Conservation (phyloP, 2,329 filamentous ascomycete genomes). For the Zymoseptoria passerinii region DNA sequence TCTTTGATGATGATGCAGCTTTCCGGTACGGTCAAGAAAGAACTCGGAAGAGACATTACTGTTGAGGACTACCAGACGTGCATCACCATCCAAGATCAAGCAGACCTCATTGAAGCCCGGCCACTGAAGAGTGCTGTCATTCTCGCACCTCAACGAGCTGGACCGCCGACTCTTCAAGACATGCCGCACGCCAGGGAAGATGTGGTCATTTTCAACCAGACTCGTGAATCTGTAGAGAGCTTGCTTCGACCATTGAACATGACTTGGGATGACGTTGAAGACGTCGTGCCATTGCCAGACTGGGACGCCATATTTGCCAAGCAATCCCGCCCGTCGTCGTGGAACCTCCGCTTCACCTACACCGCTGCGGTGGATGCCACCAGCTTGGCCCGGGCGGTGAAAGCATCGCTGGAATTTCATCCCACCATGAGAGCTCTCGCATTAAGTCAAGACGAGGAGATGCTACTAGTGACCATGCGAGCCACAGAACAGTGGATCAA, state of each 20-base stretch:
- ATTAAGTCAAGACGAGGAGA: slow-evolving; percentile 21
- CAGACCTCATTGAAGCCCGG: slow-evolving; percentile 24
- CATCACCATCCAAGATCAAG: slow-evolving; percentile 26
- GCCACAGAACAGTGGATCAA: slow-evolving; percentile 22
- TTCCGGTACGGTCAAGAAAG: slow-evolving; percentile 26
- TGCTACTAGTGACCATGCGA: slow-evolving; percentile 23
- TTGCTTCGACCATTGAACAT: slow-evolving; percentile 21
- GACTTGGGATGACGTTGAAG: slow-evolving; percentile 28
- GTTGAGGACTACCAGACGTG: slow-evolving; percentile 28
- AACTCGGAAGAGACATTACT: slow-evolving; percentile 26
- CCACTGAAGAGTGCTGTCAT: slow-evolving; percentile 12
- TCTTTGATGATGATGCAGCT: slow-evolving; percentile 31
- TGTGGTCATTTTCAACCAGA: slow-evolving; percentile 17
- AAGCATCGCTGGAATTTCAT: slow-evolving; percentile 23
- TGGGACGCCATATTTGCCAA: slow-evolving; percentile 29
- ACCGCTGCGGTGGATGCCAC: slow-evolving; percentile 17
- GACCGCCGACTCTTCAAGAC: slow-evolving; percentile 24
- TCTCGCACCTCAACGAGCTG: slow-evolving; percentile 17
- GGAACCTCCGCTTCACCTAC: slow-evolving; percentile 28
- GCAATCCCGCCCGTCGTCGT: slow-evolving; percentile 23
- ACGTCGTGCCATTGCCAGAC: slow-evolving; percentile 27
- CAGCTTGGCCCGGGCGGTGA: slow-evolving; percentile 21
- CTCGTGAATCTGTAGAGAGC: slow-evolving; percentile 18
- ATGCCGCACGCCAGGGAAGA: slow-evolving; percentile 24
- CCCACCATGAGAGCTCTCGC: slow-evolving; percentile 25